Percentiles rank a stretch among this genome's conserved stretches.
phyloP scores from a whole-genome alignment of 2,329 filamentous ascomycete genomes.

The Aspergillus hortae region DNA sequence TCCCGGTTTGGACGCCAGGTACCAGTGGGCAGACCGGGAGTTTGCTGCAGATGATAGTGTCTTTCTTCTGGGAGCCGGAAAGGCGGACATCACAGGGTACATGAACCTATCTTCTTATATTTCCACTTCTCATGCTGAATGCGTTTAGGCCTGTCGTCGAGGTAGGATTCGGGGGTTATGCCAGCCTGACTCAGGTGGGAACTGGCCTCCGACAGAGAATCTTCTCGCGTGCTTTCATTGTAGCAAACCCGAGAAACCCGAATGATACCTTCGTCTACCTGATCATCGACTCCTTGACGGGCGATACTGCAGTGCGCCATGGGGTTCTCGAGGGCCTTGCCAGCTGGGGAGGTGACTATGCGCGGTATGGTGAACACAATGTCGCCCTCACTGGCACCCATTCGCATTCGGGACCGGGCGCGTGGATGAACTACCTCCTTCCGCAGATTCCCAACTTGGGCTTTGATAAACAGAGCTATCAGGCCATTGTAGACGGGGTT shows the following conservation, averaged over 20 bases:
- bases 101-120: conserved; percentile 2
- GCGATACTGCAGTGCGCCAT: conserved; percentile 82
- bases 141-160: conserved; percentile 71
- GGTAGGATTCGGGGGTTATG: conserved; percentile 89
- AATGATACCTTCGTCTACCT: conserved; percentile 79
- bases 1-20: conserved; percentile 14
- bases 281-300: conserved; percentile 80
- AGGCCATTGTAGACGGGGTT: conserved; percentile 83
- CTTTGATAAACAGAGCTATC: conserved; percentile 81
- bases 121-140: neutral
- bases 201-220: conserved; percentile 81
- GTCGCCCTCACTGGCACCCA: conserved; percentile 90
- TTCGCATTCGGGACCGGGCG: conserved; percentile 85
- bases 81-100: conserved; percentile 69
- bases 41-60: conserved; percentile 34
- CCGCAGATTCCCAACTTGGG: conserved; percentile 87
- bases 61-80: conserved; percentile 66
- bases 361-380: conserved; percentile 73
- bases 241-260: conserved; percentile 64
- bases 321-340: conserved; percentile 77
- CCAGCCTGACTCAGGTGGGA: conserved; percentile 76
- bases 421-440: conserved; percentile 90
- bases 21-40: conserved; percentile 22
- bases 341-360: conserved; percentile 67
- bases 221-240: conserved; percentile 84